Conservation (phyloP, 108 stramenopile genomes). For the Cyclotella distinguenda region DNA sequence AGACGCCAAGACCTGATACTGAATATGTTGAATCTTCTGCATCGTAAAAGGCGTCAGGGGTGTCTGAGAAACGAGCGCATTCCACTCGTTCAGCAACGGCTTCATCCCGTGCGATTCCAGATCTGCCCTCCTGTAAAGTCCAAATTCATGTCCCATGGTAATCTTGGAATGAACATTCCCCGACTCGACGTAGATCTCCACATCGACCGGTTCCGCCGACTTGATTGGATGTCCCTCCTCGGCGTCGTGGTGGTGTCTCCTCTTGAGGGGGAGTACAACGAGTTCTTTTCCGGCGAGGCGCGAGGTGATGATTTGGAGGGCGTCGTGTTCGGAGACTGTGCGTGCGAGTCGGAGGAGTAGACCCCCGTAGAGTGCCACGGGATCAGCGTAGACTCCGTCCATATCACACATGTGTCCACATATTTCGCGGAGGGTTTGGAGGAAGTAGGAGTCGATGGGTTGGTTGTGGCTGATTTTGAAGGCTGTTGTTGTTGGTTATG, state of each 20-base stretch:
- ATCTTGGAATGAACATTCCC: constrained; percentile 67
- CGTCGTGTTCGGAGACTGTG: constrained; percentile 34
- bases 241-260: constrained; percentile 26
- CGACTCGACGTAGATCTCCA: constrained; percentile 61
- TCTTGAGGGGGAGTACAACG: constrained; percentile 36
- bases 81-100: constrained; percentile 18
- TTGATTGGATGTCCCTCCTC: constrained; percentile 3
- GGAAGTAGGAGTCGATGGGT: constrained; percentile 45
- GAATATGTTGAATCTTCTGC: constrained; percentile 19
- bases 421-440: constrained; percentile 47
- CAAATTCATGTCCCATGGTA: constrained; percentile 50
- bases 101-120: constrained; percentile 34
- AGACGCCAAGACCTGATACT: constrained; percentile 14
- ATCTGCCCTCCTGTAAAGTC: constrained; percentile 63
- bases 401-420: constrained; percentile 55
- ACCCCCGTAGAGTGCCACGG: constrained; percentile 51
- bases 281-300: constrained; percentile 27
- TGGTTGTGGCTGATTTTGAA: constrained; percentile 7
- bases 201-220: constrained; percentile 34
- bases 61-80: constrained; percentile 4
- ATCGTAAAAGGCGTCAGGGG: not conserved
- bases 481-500: no score
- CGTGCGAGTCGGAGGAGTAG: constrained; percentile 38
- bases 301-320: constrained; percentile 20
- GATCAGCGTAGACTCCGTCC: constrained; percentile 46